Percentiles rank a stretch among this genome's conserved stretches.
These are phyloP conservation scores for Roridomyces roridus DNA, from an alignment of 768 basidiomycete species.

Conservation along the genomic window DNA sequence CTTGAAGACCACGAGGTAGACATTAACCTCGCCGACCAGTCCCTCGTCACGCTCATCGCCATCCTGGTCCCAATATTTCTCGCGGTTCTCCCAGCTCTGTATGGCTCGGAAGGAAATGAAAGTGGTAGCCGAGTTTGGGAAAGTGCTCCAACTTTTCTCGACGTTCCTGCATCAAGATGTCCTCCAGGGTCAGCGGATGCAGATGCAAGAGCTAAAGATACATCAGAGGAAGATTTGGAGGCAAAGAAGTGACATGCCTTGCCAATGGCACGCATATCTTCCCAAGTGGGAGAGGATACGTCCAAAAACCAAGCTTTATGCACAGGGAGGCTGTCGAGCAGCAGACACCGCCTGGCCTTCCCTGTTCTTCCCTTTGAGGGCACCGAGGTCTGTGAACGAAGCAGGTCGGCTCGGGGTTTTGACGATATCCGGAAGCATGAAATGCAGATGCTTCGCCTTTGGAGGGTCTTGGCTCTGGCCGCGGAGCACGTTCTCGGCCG, in stretches of 20 bases:
- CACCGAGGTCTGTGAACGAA: conserved; percentile 35
- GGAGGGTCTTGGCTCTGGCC: conserved; percentile 8
- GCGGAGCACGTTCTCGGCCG: conserved; percentile 27
- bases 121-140: conserved; percentile 89
- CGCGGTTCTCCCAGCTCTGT: conserved; percentile 53
- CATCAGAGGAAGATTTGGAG: neutral
- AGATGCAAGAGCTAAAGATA: conserved; percentile 73
- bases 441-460: conserved; percentile 32
- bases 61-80: conserved; percentile 27
- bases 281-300: conserved; percentile 85
- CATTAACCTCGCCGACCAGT: conserved; percentile 73
- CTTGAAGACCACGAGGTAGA: conserved; percentile 90
- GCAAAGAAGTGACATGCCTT: conserved; percentile 55
- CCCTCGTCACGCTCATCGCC: conserved; percentile 38
- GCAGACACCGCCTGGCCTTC: conserved; percentile 19
- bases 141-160: conserved; percentile 92
- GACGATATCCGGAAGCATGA: conserved; percentile 39
- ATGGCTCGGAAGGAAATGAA: conserved; percentile 87
- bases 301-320: conserved; percentile 90
- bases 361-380: conserved; percentile 56
- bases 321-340: conserved; percentile 20
- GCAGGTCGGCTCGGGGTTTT: conserved; percentile 33
- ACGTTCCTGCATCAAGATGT: conserved; percentile 90
- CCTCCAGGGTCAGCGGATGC: conserved; percentile 92
- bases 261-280: conserved; percentile 85